Percentiles rank a stretch among this genome's conserved stretches.
These are phyloP conservation scores for Starmerella powellii DNA, from an alignment of 805 yeast genomes.

Conservation along the genomic window DNA sequence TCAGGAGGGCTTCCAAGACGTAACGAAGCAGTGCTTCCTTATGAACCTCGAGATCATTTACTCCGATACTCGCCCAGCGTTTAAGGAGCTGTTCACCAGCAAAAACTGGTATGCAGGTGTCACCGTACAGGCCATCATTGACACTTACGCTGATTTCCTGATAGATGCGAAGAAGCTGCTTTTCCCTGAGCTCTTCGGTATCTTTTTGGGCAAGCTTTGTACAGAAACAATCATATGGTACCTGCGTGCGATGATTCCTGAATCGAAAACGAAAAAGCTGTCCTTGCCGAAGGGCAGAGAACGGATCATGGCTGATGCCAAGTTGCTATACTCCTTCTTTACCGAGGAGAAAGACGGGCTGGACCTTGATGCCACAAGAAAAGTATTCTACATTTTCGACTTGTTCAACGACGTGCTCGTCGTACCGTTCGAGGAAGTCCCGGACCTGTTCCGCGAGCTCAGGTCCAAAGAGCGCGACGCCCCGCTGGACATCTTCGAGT, in stretches of 20 bases:
- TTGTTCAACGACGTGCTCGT: constrained; percentile 45
- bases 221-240: constrained; percentile 42
- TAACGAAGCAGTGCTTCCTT: constrained; percentile 52
- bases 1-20: constrained; percentile 68
- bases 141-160: constrained; percentile 65
- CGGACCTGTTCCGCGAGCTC: constrained; percentile 49
- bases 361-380: constrained; percentile 32
- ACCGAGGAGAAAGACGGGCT: constrained; percentile 31
- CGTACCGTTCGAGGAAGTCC: constrained; percentile 37
- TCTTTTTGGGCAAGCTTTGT: constrained; percentile 41
- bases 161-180: constrained; percentile 46
- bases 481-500: constrained; percentile 56
- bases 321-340: constrained; percentile 43
- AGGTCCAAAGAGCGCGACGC: constrained; percentile 62
- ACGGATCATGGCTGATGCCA: constrained; percentile 50
- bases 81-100: constrained; percentile 45
- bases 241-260: constrained; percentile 36
- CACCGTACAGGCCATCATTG: constrained; percentile 51
- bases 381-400: constrained; percentile 48
- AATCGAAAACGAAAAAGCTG: constrained; percentile 28
- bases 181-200: constrained; percentile 43
- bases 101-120: constrained; percentile 55
- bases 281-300: constrained; percentile 33
- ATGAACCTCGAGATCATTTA: constrained; percentile 49
- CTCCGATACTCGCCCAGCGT: constrained; percentile 57